These are phyloP conservation scores for Xylariaceae sp. DNA, from an alignment of 2,329 filamentous ascomycete species.

Conservation along the genomic window DNA sequence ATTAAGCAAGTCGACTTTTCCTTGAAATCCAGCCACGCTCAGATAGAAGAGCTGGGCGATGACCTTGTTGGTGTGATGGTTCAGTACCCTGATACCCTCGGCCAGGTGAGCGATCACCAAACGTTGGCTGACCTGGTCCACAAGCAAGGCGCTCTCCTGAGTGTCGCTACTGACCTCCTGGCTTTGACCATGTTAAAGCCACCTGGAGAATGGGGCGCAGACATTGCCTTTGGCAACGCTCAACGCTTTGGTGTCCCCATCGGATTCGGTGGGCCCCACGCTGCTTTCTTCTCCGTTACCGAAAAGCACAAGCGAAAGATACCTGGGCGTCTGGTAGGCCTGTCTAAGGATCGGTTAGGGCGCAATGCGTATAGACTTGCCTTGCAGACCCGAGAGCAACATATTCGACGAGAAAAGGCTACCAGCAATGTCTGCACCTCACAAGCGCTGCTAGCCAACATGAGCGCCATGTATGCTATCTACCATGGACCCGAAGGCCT, in stretches of 20 bases:
- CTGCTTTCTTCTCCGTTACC: slow-evolving; percentile 88
- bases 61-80: slow-evolving; percentile 84
- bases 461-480: slow-evolving; percentile 90
- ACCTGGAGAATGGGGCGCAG: slow-evolving; percentile 89
- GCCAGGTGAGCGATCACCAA: slow-evolving; percentile 72
- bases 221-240: slow-evolving; percentile 90
- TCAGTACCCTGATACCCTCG: slow-evolving; percentile 91
- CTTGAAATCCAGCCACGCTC: slow-evolving; percentile 54
- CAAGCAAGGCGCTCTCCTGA: slow-evolving; percentile 71
- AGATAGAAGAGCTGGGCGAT: slow-evolving; percentile 70
- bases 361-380: slow-evolving; percentile 77
- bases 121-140: slow-evolving; percentile 73
- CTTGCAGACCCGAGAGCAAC: slow-evolving; percentile 90
- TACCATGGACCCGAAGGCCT: slow-evolving; percentile 87
- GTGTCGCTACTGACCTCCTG: slow-evolving; percentile 83
- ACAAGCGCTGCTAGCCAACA: slow-evolving; percentile 89
- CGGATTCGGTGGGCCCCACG: slow-evolving; percentile 91
- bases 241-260: slow-evolving; percentile 90
- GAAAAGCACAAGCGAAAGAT: slow-evolving; percentile 95
- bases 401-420: slow-evolving; percentile 93
- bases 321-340: slow-evolving; percentile 81
- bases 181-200: slow-evolving; percentile 84
- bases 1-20: slow-evolving; percentile 71
- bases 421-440: slow-evolving; percentile 98
- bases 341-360: slow-evolving; percentile 86